These are phyloP conservation scores for Neopestalotiopsis sp. DNA, from an alignment of 2,329 filamentous ascomycete species.

Conservation along the genomic window DNA sequence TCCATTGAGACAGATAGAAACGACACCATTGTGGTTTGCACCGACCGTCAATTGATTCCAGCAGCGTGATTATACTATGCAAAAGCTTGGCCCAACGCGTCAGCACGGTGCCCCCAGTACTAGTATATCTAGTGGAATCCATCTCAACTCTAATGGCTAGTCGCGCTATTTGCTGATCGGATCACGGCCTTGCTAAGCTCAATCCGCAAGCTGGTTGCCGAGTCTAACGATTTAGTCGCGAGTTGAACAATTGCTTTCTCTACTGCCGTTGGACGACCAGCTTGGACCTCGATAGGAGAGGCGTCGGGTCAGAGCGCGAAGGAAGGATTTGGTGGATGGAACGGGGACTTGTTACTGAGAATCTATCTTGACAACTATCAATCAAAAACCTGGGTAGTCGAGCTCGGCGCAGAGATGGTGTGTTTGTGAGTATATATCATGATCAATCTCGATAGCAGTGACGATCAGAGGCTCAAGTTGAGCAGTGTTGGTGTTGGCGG, in stretches of 20 bases:
- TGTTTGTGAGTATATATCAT: background rate
- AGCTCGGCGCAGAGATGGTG: background rate
- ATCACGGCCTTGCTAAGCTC: background rate
- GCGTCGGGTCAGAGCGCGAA: conserved; percentile 3
- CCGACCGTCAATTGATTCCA: background rate
- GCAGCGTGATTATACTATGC: background rate
- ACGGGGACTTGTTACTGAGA: background rate
- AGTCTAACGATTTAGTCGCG: background rate
- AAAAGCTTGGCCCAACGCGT: background rate
- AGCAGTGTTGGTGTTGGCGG: background rate
- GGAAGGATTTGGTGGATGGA: no score
- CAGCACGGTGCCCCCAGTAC: background rate
- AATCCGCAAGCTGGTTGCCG: background rate
- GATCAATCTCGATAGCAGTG: background rate
- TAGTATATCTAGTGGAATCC: background rate
- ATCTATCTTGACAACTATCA: background rate
- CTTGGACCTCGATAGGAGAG: background rate
- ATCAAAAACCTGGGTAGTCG: no score
- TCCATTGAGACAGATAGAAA: no score
- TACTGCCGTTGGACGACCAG: background rate
- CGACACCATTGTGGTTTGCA: no score
- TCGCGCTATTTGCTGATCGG: background rate
- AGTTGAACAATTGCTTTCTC: background rate
- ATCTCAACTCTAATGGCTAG: background rate
- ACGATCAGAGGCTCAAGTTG: background rate